Base-by-base conservation (phyloP, 495 filamentous ascomycete species). In the Aspergillus incahuasiensis region DNA sequence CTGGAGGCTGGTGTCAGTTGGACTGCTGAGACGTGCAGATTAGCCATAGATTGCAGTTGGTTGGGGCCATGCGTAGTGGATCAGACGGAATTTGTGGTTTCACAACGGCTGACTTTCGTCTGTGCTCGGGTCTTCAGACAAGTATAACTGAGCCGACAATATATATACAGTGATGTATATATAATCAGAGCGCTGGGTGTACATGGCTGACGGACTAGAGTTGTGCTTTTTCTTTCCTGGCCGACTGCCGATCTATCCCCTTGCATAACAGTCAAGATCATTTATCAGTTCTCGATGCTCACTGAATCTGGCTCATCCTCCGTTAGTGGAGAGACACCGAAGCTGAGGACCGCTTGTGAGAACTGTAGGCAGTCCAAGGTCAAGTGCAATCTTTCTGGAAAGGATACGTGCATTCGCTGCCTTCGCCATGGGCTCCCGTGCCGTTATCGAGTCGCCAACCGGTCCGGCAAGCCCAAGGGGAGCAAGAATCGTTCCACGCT, bases 331-430 rank as follows among this genome's bases (percentile, higher is more conserved):
- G 67, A 70, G 44, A 54, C 62, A 42, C 70, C 71, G 19, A 74
- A 76, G 53, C 71, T 76, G 16, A 71, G 74, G 59, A 68, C 74
- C 22, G 74, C 74, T 13, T 77, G 74, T 55, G 74, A 77, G 57
- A 74, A 74, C 43, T 77, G 74, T 59, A 63, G 74, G 28, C 74
- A 76, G 52, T 77, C 74, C 40, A 77, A 77, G 55, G 74, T 77
- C 34, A 75, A 75, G 61, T 77, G 74, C 60, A 74, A 74, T 55
- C 34, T 75, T 40, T 73, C 72, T 3, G 69, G 71, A 46, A 72
- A 73, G 47, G 66, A 68, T 32, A 66, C 69, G 6, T 77, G 74
- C 56, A 71, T 69, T 20, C 71, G 74, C 15, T 77, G 74, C 59
- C 65, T 72, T 28, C 73, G 73, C 4, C 72, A 77, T 54, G 73